Base-by-base conservation (phyloP, 352 stramenopile species). In the Saprolegnia diclina region DNA sequence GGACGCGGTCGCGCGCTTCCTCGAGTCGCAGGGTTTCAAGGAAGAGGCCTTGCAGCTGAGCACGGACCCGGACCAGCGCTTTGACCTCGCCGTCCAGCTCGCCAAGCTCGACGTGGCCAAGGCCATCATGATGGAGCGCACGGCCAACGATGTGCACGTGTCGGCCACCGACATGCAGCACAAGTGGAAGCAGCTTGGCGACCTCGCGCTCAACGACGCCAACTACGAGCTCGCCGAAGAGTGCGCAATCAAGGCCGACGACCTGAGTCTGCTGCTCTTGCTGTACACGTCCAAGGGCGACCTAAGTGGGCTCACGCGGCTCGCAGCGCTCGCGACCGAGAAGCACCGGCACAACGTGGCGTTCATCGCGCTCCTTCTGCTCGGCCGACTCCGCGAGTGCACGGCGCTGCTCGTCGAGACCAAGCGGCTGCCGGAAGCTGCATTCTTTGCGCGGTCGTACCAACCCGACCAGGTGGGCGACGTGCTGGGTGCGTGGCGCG, bases 11-110 rank as follows among this genome's bases (percentile, higher is more conserved):
- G 83, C 85, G 50, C 80, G 95, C 18, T 99, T 99, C 75, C 79
- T 99, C 26, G 97, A 99, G 71, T 96, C 85, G 14, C 97, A 99
- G 77, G 97, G 97, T 0, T 99, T 98, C 78, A 99, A 99, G 76
- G 97, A 99, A 72, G 96, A 99, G 59, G 94, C 95, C 22, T 74
- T 98, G 18, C 88, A 86, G 35, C 78, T 98, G 1, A 98, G 91
- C 48, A 97, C 92, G 22, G 91, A 98, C 66, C 85, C 88, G 7
- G 97, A 99, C 71, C 96, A 99, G 71, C 98, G 98, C 71, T 99
- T 99, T 74, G 97, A 99, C 65, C 81, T 99, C 19, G 91, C 96
- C 0, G 83, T 99, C 26, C 95, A 99, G 76, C 85, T 99, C 50
- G 93, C 94, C 5, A 94, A 99, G 72, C 85, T 99, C 38, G 92